Conservation (phyloP, 23 red algal genomes). For the Gracilariopsis chorda region DNA sequence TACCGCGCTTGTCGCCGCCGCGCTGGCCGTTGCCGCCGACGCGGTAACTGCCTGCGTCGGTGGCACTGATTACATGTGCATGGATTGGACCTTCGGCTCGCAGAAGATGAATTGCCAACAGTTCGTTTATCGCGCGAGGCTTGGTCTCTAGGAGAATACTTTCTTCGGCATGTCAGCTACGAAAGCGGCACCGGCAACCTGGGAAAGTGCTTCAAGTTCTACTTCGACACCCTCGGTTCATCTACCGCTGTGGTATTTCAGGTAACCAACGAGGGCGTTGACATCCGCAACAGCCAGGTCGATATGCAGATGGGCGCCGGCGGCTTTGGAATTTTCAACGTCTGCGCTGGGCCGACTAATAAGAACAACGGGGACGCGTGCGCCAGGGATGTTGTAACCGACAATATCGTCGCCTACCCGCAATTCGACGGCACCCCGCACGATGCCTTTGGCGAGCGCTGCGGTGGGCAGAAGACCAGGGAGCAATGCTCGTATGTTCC, state of each 20-base stretch:
- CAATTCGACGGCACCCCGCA: background rate
- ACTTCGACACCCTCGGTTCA: background rate
- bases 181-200: background rate
- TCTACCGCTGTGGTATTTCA: background rate
- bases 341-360: background rate
- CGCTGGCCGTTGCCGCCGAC: too few relatives aligned
- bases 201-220: background rate
- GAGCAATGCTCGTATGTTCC: too few relatives aligned
- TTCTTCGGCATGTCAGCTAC: background rate
- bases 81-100: conserved; percentile 7
- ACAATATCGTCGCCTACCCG: background rate
- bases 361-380: background rate
- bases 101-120: background rate
- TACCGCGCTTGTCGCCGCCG: too few relatives aligned
- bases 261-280: background rate
- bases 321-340: background rate
- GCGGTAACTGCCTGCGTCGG: background rate
- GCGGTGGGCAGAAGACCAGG: too few relatives aligned
- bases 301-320: conserved; percentile 8
- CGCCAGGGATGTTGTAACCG: too few relatives aligned
- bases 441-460: too few relatives aligned
- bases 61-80: background rate
- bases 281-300: background rate
- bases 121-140: background rate
- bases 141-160: background rate